Evolutionary conservation across 176 grass and related monocot species (phyloP).

Genomic region (Ensete ventricosum): DNA sequence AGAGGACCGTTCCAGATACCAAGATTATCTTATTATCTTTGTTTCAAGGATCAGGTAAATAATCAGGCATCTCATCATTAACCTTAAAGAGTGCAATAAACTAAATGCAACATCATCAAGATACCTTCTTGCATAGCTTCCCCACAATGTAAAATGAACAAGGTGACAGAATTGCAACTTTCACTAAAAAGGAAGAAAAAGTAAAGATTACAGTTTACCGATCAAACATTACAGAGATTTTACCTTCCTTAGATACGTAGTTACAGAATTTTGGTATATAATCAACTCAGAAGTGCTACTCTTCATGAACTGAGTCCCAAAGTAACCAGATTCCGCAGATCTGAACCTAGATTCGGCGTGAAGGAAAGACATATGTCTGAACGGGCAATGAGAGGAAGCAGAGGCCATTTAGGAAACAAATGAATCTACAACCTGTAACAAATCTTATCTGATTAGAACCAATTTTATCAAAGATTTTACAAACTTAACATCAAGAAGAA

Average conservation of each 20-base stretch:
- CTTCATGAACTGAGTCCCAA: background rate
- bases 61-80: background rate
- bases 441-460: background rate
- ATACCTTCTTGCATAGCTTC: background rate
- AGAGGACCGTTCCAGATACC: too few relatives aligned
- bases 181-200: background rate
- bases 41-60: background rate
- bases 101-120: background rate
- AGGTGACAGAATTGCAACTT: too few relatives aligned
- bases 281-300: background rate
- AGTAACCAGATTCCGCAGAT: background rate
- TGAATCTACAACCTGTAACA: background rate
- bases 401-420: background rate
- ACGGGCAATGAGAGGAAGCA: background rate
- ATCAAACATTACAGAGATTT: background rate
- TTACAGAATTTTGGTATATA: background rate
- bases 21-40: background rate
- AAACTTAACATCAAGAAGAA: too few relatives aligned
- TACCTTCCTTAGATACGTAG: slow-evolving; percentile 5
- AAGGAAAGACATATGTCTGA: background rate
- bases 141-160: background rate
- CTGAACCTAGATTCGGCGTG: background rate
- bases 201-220: background rate
- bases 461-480: background rate
- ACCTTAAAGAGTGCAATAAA: background rate